Conservation (phyloP, 805 yeast genomes). For the Candida glaebosa region DNA sequence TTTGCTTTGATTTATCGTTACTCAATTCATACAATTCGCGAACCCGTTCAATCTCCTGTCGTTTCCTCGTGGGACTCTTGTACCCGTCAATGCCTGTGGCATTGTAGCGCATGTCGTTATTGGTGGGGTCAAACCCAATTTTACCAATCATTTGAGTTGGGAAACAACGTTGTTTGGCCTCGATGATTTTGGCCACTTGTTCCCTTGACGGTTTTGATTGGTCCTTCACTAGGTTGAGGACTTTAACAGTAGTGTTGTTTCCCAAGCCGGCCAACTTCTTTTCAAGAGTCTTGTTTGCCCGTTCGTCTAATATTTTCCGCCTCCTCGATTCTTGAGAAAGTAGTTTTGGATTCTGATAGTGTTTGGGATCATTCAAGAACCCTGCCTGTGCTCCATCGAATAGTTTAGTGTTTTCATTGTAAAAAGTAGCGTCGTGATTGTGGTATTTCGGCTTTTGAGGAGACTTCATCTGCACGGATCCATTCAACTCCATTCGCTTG, state of each 20-base stretch:
- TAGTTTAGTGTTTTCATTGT: slow-evolving; percentile 21
- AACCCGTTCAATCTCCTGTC: slow-evolving; percentile 9
- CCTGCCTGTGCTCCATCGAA: slow-evolving; percentile 12
- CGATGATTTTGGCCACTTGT: slow-evolving; percentile 6
- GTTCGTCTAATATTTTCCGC: slow-evolving; percentile 25
- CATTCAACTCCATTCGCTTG: slow-evolving; percentile 75
- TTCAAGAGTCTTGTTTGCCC: slow-evolving; percentile 32
- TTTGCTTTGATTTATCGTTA: slow-evolving; percentile 12
- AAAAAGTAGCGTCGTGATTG: slow-evolving; percentile 6
- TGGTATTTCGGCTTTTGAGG: slow-evolving; percentile 36
- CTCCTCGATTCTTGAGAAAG: slow-evolving; percentile 37
- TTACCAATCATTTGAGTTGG: slow-evolving; percentile 35
- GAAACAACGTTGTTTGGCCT: slow-evolving; percentile 29
- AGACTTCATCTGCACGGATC: slow-evolving; percentile 53
- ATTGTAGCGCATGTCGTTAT: background rate
- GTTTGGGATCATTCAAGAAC: slow-evolving; percentile 21
- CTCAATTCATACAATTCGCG: slow-evolving; percentile 24
- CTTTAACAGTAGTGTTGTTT: slow-evolving; percentile 7
- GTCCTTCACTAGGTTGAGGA: slow-evolving; percentile 4
- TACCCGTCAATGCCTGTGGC: slow-evolving; percentile 5
- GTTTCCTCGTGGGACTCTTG: slow-evolving; percentile 11
- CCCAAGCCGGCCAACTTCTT: slow-evolving; percentile 22
- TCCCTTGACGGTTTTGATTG: slow-evolving; percentile 11
- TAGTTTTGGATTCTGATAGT: slow-evolving; percentile 46
- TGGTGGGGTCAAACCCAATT: slow-evolving; percentile 54